Conservation (phyloP, 2,329 filamentous ascomycete species). For the Byssothecium circinans region DNA sequence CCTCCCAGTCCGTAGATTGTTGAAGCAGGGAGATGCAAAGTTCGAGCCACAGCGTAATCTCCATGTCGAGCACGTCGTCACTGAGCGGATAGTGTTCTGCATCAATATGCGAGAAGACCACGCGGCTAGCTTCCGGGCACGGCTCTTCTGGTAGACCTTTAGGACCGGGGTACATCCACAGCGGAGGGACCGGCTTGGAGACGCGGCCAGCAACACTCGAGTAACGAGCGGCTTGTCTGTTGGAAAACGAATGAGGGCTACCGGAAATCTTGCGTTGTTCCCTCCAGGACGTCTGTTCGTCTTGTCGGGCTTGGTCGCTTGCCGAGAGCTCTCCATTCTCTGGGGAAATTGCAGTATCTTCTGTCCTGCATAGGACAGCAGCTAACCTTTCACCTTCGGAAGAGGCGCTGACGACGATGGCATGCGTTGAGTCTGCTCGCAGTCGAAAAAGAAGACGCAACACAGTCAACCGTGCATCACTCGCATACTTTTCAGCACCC, state of each 20-base stretch:
- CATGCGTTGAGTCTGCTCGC: slow-evolving; percentile 77
- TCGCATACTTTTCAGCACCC: slow-evolving; percentile 32
- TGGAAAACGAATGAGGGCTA: slow-evolving; percentile 38
- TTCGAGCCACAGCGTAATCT: slow-evolving; percentile 67
- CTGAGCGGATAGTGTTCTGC: slow-evolving; percentile 34
- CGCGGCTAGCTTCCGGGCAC: slow-evolving; percentile 51
- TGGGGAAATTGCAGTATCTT: slow-evolving; percentile 53
- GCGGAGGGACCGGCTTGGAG: slow-evolving; percentile 41
- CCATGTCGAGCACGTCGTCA: slow-evolving; percentile 53
- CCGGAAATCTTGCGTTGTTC: slow-evolving; percentile 35
- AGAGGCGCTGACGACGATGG: slow-evolving; percentile 69
- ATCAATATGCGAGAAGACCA: slow-evolving; percentile 54
- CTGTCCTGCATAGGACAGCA: slow-evolving; percentile 67
- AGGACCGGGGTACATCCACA: slow-evolving; percentile 61
- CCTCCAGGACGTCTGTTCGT: slow-evolving; percentile 32
- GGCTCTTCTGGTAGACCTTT: slow-evolving; percentile 59
- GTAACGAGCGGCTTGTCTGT: slow-evolving; percentile 29
- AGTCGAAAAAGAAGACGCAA: slow-evolving; percentile 68
- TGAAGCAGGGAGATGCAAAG: slow-evolving; percentile 73
- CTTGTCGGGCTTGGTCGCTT: slow-evolving; percentile 25
- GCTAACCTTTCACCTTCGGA: slow-evolving; percentile 76
- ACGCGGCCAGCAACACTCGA: slow-evolving; percentile 29
- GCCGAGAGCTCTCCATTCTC: slow-evolving; percentile 45
- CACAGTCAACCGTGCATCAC: slow-evolving; percentile 43
- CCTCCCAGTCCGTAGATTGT: slow-evolving; percentile 80